Evolutionary conservation across 495 filamentous ascomycete genomes (phyloP).

Genomic region (Hypoxylon rickii): DNA sequence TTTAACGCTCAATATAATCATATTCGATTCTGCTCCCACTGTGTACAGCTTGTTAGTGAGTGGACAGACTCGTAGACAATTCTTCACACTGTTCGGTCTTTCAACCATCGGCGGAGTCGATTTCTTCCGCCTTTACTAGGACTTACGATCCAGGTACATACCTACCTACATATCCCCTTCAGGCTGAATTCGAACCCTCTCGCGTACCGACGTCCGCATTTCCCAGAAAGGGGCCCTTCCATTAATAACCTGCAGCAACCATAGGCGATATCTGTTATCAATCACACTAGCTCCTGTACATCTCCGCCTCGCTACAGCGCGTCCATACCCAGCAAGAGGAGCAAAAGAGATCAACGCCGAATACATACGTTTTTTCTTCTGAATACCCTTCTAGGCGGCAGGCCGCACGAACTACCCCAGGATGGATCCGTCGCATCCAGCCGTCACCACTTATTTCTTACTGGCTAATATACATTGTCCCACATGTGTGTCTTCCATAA

Average conservation of each 20-base stretch:
- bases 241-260: constrained; percentile 24
- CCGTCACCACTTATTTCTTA: constrained; percentile 53
- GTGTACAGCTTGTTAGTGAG: background rate
- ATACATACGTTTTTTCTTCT: constrained; percentile 6
- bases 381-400: constrained; percentile 11
- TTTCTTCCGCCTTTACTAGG: constrained; percentile 9
- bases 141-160: too few species aligned
- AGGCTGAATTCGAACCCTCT: constrained; percentile 28
- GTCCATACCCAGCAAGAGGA: constrained; percentile 20
- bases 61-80: too few species aligned
- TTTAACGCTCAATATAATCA: constrained; percentile 7
- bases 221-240: constrained; percentile 22
- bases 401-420: constrained; percentile 22
- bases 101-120: constrained; percentile 16
- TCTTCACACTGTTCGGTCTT: constrained; percentile 8
- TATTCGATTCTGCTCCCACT: constrained; percentile 4
- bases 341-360: constrained; percentile 15
- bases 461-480: constrained; percentile 66
- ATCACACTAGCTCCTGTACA: constrained; percentile 19
- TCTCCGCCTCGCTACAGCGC: constrained; percentile 27
- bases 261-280: constrained; percentile 16
- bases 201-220: constrained; percentile 30
- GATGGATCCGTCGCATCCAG: constrained; percentile 30
- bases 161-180: constrained; percentile 25
- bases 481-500: constrained; percentile 62